These are phyloP conservation scores for Candida railenensis DNA, from an alignment of 805 yeast species.

Conservation along the genomic window DNA sequence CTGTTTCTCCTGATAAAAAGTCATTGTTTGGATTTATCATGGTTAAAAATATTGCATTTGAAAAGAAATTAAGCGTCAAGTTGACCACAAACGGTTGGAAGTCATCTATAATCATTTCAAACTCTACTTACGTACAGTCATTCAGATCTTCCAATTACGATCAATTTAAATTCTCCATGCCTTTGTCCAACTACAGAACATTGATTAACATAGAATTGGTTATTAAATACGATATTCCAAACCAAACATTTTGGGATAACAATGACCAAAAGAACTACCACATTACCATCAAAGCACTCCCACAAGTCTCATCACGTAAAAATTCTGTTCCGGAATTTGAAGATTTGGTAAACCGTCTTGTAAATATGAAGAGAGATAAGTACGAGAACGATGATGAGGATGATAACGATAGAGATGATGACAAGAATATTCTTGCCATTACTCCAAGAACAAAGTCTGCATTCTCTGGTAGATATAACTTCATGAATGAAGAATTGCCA, in stretches of 20 bases:
- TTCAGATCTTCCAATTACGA: conserved; percentile 32
- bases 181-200: conserved; percentile 33
- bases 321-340: conserved; percentile 17
- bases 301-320: background rate
- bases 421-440: conserved; percentile 4
- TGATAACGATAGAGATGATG: conserved; percentile 5
- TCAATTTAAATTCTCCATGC: conserved; percentile 52
- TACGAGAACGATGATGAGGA: conserved; percentile 4
- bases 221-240: conserved; percentile 27
- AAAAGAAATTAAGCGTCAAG: conserved; percentile 39
- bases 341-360: conserved; percentile 21
- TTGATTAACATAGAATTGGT: conserved; percentile 33
- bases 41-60: conserved; percentile 36
- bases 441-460: conserved; percentile 11
- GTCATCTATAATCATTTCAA: conserved; percentile 26
- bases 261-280: conserved; percentile 33
- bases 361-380: conserved; percentile 12
- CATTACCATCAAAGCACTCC: conserved; percentile 28
- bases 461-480: conserved; percentile 17
- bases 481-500: conserved; percentile 12
- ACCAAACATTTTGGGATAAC: conserved; percentile 37
- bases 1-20: conserved; percentile 24
- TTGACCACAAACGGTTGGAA: conserved; percentile 51
- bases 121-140: conserved; percentile 19
- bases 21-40: conserved; percentile 22